phyloP scores from a whole-genome alignment of 306 rosid species.

The Cyamopsis tetragonoloba region DNA sequence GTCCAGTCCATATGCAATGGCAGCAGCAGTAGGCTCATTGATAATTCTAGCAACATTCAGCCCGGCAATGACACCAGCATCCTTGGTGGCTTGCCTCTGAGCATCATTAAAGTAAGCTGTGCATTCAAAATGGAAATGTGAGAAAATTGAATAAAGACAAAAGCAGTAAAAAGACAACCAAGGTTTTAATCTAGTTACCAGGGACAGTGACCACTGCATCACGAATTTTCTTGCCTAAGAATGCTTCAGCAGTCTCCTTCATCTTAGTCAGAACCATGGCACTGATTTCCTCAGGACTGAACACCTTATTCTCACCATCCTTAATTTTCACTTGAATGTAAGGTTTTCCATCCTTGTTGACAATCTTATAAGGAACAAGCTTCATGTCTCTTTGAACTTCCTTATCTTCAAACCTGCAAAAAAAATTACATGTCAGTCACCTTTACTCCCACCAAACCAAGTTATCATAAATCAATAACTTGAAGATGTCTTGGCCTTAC shows the following conservation, averaged over 20 bases:
- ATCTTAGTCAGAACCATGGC: constrained; percentile 84
- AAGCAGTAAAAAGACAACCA: neutral
- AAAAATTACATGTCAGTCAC: neutral
- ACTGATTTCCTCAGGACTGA: constrained; percentile 96
- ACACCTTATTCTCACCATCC: constrained; percentile 95
- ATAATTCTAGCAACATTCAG: constrained; percentile 96
- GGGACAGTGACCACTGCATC: constrained; percentile 97
- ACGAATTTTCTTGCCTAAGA: constrained; percentile 86
- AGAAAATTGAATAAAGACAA: neutral
- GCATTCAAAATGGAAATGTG: constrained; percentile 3
- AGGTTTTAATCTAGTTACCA: constrained; percentile 38
- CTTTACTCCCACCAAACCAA: neutral
- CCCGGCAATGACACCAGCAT: constrained; percentile 93
- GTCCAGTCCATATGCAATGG: constrained; percentile 96
- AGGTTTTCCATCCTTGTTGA: constrained; percentile 95
- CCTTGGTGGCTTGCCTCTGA: constrained; percentile 99
- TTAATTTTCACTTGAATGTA: constrained; percentile 78
- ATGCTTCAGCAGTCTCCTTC: constrained; percentile 99
- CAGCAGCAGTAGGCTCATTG: constrained; percentile 97
- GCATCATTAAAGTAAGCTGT: constrained; percentile 98
- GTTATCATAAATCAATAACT: neutral
- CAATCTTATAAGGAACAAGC: constrained; percentile 88
- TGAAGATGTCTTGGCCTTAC: constrained; percentile 47
- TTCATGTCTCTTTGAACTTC: constrained; percentile 91
- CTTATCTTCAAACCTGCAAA: constrained; percentile 78